Base-by-base conservation (phyloP, 78 protist species). In the Bodo saltans region DNA sequence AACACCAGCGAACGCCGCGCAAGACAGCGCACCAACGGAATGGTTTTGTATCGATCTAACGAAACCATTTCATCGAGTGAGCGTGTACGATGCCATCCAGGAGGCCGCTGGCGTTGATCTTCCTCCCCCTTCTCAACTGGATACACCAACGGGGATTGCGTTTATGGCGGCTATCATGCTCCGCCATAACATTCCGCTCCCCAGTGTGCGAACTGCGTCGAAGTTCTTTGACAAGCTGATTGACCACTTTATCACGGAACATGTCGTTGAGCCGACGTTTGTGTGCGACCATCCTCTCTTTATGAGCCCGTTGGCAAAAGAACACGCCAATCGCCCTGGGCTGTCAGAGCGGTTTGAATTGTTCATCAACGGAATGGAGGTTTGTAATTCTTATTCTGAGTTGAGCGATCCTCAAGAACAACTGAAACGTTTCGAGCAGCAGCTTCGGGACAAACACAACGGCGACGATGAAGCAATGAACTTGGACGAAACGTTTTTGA, bases 221-320 rank as follows among this genome's bases (percentile, higher is more conserved):
- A 88, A 98, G 30, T 89, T 98, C 33, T 70, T 98, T n/a, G 99
- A 98, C 96, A 97, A 96, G 89, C 84, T 96, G 29, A 94, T 93
- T 26, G 99, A 96, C 74, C 87, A 96, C 68, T 94, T 86, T 79
- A 38, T 98, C 71, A 99, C 97, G 91, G 79, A 80, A 33, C 39
- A 85, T 87, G 93, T 95, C 89, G 40, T 87, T 83, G 90, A 92
- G 83, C 99, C 99, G 53, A 91, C 99, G 26, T 99, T 99, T 94
- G 88, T 99, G 85, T 79, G 71, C 85, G 98, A 98, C 75, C 99
- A 98, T 86, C 99, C 99, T 39, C 93, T 76, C 71, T 40, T 97
- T 88, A 98, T 98, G 99, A 79, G 93, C 35, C 99, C 99, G 26
- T 94, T 99, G n/a, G 99, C 99, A 40, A 99, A 99, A 93, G 84